Conservation (phyloP, 768 basidiomycete species). For the Nevesoporus exiguus region DNA sequence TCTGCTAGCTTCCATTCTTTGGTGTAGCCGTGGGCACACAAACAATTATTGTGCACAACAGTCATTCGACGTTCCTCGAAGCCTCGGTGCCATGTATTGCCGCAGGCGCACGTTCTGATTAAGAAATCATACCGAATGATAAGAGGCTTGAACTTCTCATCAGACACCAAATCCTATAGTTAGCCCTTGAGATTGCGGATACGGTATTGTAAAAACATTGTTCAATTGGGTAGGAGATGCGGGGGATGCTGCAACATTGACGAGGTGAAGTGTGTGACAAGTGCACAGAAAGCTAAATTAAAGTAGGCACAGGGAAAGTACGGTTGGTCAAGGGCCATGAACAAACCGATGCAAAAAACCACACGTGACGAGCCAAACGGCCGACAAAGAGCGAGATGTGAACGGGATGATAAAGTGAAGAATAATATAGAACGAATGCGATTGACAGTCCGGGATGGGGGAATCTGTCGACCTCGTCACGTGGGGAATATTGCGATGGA, state of each 20-base stretch:
- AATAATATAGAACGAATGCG: constrained; percentile 76
- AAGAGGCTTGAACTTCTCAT: constrained; percentile 5
- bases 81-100: constrained; percentile 13
- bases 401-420: constrained; percentile 71
- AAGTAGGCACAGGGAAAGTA: constrained; percentile 33
- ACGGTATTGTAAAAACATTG: constrained; percentile 38
- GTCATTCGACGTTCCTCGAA: neutral
- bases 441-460: constrained; percentile 37
- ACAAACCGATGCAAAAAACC: constrained; percentile 34
- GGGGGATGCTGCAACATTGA: constrained; percentile 46
- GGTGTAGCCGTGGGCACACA: neutral
- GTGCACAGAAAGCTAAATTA: constrained; percentile 30
- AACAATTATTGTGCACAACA: too few relatives aligned
- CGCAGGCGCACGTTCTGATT: constrained; percentile 16
- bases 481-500: constrained; percentile 43
- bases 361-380: constrained; percentile 34
- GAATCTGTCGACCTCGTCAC: constrained; percentile 55
- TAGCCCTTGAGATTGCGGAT: constrained; percentile 30
- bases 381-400: constrained; percentile 33
- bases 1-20: neutral
- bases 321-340: constrained; percentile 20
- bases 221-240: constrained; percentile 37
- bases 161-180: constrained; percentile 24
- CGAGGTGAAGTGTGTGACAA: constrained; percentile 31
- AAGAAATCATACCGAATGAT: constrained; percentile 5